These are phyloP conservation scores for Geotrichum carabidarum DNA, from an alignment of 1,139 yeast species.

Conservation along the genomic window DNA sequence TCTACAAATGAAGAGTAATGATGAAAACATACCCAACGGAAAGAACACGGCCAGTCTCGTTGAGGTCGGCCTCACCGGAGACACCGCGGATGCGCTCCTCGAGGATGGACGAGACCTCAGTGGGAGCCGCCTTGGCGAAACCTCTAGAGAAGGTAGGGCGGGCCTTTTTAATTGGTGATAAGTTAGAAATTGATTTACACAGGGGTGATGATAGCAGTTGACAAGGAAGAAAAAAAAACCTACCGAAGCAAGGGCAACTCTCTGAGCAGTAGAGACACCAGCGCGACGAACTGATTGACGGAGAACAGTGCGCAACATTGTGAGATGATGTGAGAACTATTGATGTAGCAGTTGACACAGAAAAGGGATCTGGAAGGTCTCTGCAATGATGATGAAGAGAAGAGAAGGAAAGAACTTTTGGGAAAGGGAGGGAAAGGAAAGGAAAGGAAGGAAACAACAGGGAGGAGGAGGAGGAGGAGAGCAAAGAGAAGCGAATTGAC, in stretches of 20 bases:
- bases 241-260: constrained; percentile 30
- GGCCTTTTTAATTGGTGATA: constrained; percentile 12
- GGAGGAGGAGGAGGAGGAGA: constrained; percentile 19
- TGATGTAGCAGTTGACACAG: constrained; percentile 7
- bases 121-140: constrained; percentile 96
- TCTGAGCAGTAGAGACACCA: constrained; percentile 34
- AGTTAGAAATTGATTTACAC: constrained; percentile 19
- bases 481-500: constrained; percentile 1
- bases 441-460: constrained; percentile 12
- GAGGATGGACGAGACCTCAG: constrained; percentile 97
- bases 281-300: constrained; percentile 41
- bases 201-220: constrained; percentile 26
- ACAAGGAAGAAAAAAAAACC: neutral
- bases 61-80: constrained; percentile 93
- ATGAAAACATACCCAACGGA: constrained; percentile 74
- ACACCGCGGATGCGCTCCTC: constrained; percentile 99
- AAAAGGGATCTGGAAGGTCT: constrained; percentile 16
- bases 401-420: constrained; percentile 25
- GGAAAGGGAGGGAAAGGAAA: constrained; percentile 21
- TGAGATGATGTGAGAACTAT: constrained; percentile 13
- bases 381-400: constrained; percentile 21
- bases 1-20: neutral
- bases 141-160: constrained; percentile 44
- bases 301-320: constrained; percentile 42
- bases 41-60: constrained; percentile 99